Evolutionary conservation across 2,329 filamentous ascomycete genomes (phyloP).

Genomic region (Penicillium sp.): DNA sequence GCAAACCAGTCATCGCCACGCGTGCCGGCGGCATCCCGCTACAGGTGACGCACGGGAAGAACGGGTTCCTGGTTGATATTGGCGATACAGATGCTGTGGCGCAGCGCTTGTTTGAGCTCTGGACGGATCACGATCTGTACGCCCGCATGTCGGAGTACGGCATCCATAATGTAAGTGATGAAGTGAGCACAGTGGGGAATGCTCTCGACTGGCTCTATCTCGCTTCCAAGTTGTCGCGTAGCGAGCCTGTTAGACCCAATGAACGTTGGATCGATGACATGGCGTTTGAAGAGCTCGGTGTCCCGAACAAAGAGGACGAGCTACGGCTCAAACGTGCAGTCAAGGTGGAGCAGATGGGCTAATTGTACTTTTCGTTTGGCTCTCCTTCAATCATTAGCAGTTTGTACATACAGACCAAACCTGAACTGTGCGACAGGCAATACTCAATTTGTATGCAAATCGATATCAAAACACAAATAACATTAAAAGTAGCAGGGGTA

Average conservation of each 20-base stretch:
- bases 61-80: constrained; percentile 70
- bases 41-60: constrained; percentile 68
- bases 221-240: constrained; percentile 63
- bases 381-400: background rate
- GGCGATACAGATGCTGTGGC: constrained; percentile 70
- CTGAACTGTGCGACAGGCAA: background rate
- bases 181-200: constrained; percentile 78
- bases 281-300: constrained; percentile 62
- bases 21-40: constrained; percentile 75
- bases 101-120: constrained; percentile 62
- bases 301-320: constrained; percentile 58
- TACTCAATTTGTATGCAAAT: background rate
- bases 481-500: constrained; percentile 13
- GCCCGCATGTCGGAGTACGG: constrained; percentile 65
- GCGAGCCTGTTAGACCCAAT: constrained; percentile 56
- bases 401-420: background rate
- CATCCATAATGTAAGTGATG: constrained; percentile 67
- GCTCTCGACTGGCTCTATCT: constrained; percentile 74
- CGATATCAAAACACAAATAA: background rate
- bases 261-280: constrained; percentile 71
- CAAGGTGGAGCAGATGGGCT: constrained; percentile 26
- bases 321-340: constrained; percentile 51
- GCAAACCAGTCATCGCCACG: constrained; percentile 73
- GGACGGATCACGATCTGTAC: constrained; percentile 63
- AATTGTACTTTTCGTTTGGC: background rate